Percentiles rank a stretch among this genome's conserved stretches.
Conservation (phyloP, 2,329 filamentous ascomycete genomes). For the Exophiala alcalophila region DNA sequence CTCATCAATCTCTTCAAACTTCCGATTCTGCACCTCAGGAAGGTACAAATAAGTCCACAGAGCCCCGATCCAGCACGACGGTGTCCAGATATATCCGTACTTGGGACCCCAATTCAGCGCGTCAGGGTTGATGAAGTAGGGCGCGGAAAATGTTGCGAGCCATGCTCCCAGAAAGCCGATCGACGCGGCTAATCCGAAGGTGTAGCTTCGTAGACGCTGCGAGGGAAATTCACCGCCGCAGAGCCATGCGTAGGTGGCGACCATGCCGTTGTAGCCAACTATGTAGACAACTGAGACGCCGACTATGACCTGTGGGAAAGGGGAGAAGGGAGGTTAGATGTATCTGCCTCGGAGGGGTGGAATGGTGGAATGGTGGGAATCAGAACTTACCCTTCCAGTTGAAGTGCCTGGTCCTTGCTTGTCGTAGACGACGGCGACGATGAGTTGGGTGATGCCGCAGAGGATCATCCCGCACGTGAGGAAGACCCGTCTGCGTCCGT, state of each 20-base stretch:
- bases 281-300: conserved; percentile 55
- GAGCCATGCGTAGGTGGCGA: conserved; percentile 57
- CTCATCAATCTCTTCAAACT: conserved; percentile 25
- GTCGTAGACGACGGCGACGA: conserved; percentile 54
- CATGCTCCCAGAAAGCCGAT: conserved; percentile 56
- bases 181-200: conserved; percentile 55
- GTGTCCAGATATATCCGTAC: conserved; percentile 57
- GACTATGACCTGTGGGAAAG: conserved; percentile 51
- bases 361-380: background rate
- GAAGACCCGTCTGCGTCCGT: conserved; percentile 54
- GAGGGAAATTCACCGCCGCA: conserved; percentile 55
- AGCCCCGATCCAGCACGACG: conserved; percentile 21
- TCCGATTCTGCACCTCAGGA: conserved; percentile 54
- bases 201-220: conserved; percentile 56
- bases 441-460: conserved; percentile 55
- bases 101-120: conserved; percentile 57
- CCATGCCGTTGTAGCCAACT: conserved; percentile 54
- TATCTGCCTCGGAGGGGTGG: background rate
- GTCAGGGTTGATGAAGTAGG: conserved; percentile 58
- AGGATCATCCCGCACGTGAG: conserved; percentile 51
- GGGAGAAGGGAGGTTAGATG: conserved; percentile 34
- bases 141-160: conserved; percentile 57
- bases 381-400: conserved; percentile 32
- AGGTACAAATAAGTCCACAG: conserved; percentile 38
- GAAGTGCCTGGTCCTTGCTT: conserved; percentile 37